Conservation (phyloP, 2,329 filamentous ascomycete genomes). For the Diaporthe vaccinii region DNA sequence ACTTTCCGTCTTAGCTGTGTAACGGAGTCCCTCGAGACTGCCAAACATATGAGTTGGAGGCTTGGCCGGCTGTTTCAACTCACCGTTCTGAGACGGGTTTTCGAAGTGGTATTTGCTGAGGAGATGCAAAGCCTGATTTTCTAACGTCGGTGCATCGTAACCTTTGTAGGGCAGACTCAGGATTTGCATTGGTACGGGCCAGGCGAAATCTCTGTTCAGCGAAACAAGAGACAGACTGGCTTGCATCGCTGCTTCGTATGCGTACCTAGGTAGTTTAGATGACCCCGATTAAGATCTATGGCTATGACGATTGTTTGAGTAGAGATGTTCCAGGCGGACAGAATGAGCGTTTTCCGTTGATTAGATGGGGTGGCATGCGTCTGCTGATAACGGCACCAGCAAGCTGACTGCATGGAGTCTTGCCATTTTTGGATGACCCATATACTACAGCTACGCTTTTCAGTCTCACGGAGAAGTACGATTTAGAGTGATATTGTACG, state of each 20-base stretch:
- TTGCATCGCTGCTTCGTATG: neutral
- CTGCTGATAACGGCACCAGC: neutral
- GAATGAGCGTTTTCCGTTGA: neutral
- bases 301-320: neutral
- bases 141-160: neutral
- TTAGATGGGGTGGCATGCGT: neutral
- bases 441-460: neutral
- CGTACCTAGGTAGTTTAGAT: neutral
- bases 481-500: no score
- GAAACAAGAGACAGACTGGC: neutral
- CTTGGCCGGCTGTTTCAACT: neutral
- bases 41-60: neutral
- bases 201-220: neutral
- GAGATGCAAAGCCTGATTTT: neutral
- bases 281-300: no score
- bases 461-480: neutral
- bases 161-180: neutral
- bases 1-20: neutral
- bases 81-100: neutral
- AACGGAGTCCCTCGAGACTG: neutral
- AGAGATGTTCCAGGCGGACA: neutral
- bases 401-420: neutral
- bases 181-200: neutral
- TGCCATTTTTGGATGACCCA: neutral
- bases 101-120: neutral